phyloP scores from a whole-genome alignment of 805 yeast species.

The Kurtzmaniella fragi region DNA sequence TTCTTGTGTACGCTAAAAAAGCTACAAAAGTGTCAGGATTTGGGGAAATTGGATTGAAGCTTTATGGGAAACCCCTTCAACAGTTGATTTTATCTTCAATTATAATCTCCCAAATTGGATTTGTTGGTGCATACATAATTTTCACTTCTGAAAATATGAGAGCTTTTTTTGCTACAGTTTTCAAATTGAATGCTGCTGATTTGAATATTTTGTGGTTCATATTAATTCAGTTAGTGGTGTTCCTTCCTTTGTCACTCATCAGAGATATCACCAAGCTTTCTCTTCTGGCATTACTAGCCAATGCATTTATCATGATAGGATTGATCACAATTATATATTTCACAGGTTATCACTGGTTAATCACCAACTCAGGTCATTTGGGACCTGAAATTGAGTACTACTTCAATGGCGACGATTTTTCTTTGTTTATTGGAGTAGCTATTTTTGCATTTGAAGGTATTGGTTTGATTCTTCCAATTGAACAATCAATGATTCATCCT shows the following conservation, averaged over 20 bases:
- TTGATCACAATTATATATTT: constrained; percentile 59
- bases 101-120: constrained; percentile 70
- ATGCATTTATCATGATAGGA: constrained; percentile 63
- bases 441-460: constrained; percentile 88
- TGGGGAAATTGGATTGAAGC: constrained; percentile 64
- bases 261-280: constrained; percentile 76
- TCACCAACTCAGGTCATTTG: constrained; percentile 30
- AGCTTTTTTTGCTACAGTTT: constrained; percentile 55
- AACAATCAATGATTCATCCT: constrained; percentile 76
- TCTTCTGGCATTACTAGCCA: constrained; percentile 66
- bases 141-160: constrained; percentile 69
- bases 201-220: constrained; percentile 42
- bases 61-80: constrained; percentile 66
- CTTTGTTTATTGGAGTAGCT: constrained; percentile 76
- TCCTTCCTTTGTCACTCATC: constrained; percentile 65
- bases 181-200: constrained; percentile 35
- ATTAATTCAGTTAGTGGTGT: constrained; percentile 48
- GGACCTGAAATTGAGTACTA: constrained; percentile 46
- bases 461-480: constrained; percentile 76
- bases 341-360: constrained; percentile 40
- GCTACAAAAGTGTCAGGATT: constrained; percentile 66
- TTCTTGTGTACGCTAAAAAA: constrained; percentile 54
- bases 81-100: constrained; percentile 58
- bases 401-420: constrained; percentile 56
- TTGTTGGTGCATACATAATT: constrained; percentile 75